phyloP scores from a whole-genome alignment of 805 yeast species.

The Cyberlindnera meyerae region DNA sequence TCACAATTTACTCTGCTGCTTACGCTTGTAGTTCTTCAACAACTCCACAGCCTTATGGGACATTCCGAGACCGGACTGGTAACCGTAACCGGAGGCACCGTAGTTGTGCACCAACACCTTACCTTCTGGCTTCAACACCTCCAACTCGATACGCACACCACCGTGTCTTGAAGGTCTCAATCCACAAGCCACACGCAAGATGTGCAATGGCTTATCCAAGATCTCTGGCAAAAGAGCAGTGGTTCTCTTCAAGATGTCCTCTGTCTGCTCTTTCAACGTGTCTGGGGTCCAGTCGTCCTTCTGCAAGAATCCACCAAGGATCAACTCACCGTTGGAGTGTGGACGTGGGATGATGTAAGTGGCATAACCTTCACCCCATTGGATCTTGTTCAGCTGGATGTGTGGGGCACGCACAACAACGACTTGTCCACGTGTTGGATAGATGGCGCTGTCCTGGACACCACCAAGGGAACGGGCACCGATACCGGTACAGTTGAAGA shows the following conservation, averaged over 20 bases:
- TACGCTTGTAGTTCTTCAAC: conserved; percentile 11
- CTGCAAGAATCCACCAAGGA: conserved; percentile 74
- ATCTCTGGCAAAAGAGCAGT: conserved; percentile 48
- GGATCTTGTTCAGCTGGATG: conserved; percentile 49
- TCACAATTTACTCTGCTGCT: conserved; percentile 8
- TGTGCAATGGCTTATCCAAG: conserved; percentile 39
- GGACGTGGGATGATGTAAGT: conserved; percentile 76
- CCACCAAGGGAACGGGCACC: conserved; percentile 64
- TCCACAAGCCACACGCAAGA: conserved; percentile 66
- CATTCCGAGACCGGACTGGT: conserved; percentile 65
- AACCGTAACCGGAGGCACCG: conserved; percentile 66
- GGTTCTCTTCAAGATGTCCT: conserved; percentile 58
- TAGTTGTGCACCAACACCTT: conserved; percentile 59
- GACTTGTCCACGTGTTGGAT: conserved; percentile 80
- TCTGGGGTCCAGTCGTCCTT: conserved; percentile 58
- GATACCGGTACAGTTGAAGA: conserved; percentile 75
- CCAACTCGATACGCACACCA: conserved; percentile 66
- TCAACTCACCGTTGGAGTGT: conserved; percentile 55
- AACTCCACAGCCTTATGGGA: conserved; percentile 41
- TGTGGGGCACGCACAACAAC: conserved; percentile 70
- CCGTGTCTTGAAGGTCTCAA: conserved; percentile 73
- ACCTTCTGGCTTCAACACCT: conserved; percentile 34
- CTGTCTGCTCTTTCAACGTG: conserved; percentile 51
- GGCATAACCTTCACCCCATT: conserved; percentile 58
- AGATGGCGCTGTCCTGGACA: conserved; percentile 53